A percentile compares a stretch with the other conserved stretches of the same genome.
Evolutionary conservation across 2,329 filamentous ascomycete genomes (phyloP).

Genomic region (Pseudofabraea citricarpa): DNA sequence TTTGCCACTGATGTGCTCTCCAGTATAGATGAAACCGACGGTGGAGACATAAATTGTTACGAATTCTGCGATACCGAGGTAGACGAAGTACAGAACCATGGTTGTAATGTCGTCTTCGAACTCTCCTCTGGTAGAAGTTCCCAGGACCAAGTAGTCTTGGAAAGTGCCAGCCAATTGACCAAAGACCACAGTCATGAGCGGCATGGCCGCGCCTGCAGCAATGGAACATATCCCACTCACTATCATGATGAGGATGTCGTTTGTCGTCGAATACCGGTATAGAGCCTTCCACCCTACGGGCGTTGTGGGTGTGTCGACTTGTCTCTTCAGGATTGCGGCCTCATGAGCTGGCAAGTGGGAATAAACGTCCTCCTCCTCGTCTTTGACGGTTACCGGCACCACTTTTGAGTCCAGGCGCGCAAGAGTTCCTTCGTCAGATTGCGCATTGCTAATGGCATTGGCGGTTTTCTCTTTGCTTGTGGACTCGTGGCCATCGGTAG

Average conservation of each 20-base stretch:
- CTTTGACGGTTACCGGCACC: constrained; percentile 28
- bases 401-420: constrained; percentile 25
- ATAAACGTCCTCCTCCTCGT: constrained; percentile 45
- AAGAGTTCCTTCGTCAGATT: constrained; percentile 58
- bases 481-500: constrained; percentile 14
- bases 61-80: constrained; percentile 78
- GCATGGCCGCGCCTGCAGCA: constrained; percentile 53
- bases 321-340: constrained; percentile 60
- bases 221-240: constrained; percentile 50
- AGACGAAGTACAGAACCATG: constrained; percentile 78
- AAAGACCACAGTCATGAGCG: constrained; percentile 60
- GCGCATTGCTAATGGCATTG: constrained; percentile 45
- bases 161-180: constrained; percentile 72
- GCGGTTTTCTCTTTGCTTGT: constrained; percentile 11
- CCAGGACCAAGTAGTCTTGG: constrained; percentile 52
- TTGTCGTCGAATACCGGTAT: constrained; percentile 49
- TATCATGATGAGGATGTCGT: constrained; percentile 45
- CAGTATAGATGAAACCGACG: constrained; percentile 84
- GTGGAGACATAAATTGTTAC: constrained; percentile 74
- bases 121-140: constrained; percentile 38
- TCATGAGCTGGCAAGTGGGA: constrained; percentile 61
- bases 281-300: constrained; percentile 59
- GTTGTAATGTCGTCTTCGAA: constrained; percentile 58
- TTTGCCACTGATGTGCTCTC: constrained; percentile 73
- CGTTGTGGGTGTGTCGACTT: constrained; percentile 60